Conservation (phyloP, 805 yeast genomes). For the Candida ortonii region DNA sequence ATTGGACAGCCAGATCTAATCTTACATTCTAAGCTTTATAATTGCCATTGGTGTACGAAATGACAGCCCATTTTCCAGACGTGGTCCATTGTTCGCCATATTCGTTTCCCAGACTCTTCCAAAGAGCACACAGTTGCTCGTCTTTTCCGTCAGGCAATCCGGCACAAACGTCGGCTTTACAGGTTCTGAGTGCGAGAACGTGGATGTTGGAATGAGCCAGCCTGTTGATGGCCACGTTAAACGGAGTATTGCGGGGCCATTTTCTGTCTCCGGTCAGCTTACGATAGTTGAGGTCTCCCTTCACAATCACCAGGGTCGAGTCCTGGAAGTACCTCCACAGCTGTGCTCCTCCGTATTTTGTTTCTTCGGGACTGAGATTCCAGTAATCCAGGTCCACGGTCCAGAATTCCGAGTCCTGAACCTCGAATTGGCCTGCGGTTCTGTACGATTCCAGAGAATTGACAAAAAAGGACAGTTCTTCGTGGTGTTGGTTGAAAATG, state of each 20-base stretch:
- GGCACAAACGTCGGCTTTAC: slow-evolving; percentile 94
- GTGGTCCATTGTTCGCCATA: slow-evolving; percentile 77
- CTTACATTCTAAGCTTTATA: not conserved
- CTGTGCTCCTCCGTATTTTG: slow-evolving; percentile 54
- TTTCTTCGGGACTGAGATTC: slow-evolving; percentile 54
- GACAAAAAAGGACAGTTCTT: slow-evolving; percentile 48
- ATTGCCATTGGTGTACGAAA: slow-evolving; percentile 51
- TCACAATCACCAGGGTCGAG: slow-evolving; percentile 74
- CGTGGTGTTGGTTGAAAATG: slow-evolving; percentile 50
- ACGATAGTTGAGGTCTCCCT: slow-evolving; percentile 96
- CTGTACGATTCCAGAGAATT: slow-evolving; percentile 43
- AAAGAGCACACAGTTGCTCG: slow-evolving; percentile 59
- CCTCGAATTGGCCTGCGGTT: slow-evolving; percentile 43
- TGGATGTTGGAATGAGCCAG: slow-evolving; percentile 63
- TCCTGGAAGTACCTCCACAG: slow-evolving; percentile 59
- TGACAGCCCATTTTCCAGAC: slow-evolving; percentile 93
- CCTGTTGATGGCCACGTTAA: slow-evolving; percentile 64
- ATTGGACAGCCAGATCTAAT: too few relatives aligned
- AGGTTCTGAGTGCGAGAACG: slow-evolving; percentile 78
- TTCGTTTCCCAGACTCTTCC: slow-evolving; percentile 57
- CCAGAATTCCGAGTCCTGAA: slow-evolving; percentile 79
- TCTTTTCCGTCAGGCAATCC: slow-evolving; percentile 75
- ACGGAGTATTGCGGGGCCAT: slow-evolving; percentile 84
- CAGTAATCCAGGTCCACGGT: slow-evolving; percentile 75
- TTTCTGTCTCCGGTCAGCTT: slow-evolving; percentile 86